A percentile compares a stretch with the other conserved stretches of the same genome.
These are phyloP conservation scores for Acer yangbiense DNA, from an alignment of 345 rosid genomes.

Conservation along the genomic window DNA sequence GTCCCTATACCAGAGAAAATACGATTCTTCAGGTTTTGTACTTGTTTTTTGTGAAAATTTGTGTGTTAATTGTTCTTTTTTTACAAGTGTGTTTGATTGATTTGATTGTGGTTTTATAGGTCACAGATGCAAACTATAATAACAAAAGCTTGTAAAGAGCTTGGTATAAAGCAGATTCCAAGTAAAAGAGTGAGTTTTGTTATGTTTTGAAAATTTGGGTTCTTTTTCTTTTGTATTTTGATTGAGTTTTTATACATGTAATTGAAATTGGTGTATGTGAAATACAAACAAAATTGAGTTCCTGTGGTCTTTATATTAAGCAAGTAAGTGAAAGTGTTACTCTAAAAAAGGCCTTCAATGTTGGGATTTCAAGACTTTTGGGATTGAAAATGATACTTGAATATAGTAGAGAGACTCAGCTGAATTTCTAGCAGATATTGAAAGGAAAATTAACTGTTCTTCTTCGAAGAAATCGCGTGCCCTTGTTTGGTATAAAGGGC, in stretches of 20 bases:
- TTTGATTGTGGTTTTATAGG: conserved; percentile 41
- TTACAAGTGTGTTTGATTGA: not conserved
- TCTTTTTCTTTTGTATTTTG: conserved; percentile 2
- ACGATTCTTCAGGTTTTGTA: conserved; percentile 76
- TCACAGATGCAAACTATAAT: conserved; percentile 97
- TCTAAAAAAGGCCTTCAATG: not conserved
- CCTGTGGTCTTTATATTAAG: not conserved
- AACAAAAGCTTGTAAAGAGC: conserved; percentile 80
- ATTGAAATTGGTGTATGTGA: not conserved
- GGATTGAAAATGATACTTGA: not conserved
- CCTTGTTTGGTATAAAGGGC: not conserved
- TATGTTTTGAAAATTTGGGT: not conserved
- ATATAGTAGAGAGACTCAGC: not conserved
- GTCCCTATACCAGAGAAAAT: conserved; percentile 76
- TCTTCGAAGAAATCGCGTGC: no score
- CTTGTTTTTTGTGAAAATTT: not conserved
- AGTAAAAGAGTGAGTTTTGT: conserved; percentile 72
- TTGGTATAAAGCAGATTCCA: conserved; percentile 76
- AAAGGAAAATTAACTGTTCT: no score
- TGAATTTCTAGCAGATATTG: not conserved
- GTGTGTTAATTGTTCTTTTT: not conserved
- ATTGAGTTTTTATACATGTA: not conserved
- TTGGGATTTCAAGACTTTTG: not conserved
- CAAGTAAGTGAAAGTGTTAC: not conserved
- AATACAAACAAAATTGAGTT: not conserved